Base-by-base conservation (phyloP, 2,329 filamentous ascomycete species). In the Parastagonospora avenae region DNA sequence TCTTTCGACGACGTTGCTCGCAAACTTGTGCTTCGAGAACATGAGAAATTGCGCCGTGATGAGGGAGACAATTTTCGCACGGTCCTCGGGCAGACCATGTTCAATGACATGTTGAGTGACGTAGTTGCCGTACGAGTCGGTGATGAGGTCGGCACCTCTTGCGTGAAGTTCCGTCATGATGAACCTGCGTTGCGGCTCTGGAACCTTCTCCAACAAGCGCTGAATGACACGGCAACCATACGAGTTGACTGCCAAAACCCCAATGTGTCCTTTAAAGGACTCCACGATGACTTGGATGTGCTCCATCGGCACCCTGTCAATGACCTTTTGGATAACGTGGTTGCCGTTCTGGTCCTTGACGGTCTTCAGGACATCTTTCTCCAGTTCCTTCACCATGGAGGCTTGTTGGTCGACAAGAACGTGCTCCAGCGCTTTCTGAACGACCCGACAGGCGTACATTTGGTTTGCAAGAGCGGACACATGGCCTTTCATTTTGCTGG, bases 1-100 rank as follows among this genome's bases (percentile, higher is more conserved):
- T 74, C 91, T 93, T 75, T 99, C 94, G 0, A 99, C 93, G 2
- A 99, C 93, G 64, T 99, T 97, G 67, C 92, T 97, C 0, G 94
- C 93, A 67, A 91, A 95, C 72, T 99, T 99, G 78, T 97, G 91
- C 78, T 92, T 96, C 24, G 92, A 96, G 63, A 91, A 87, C 1
- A 78, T 77, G 33, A 96, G 75, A 2, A 96, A 78, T 50, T 91
- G 84, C 10, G 80, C 79, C 58, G 87, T 86, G 57, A 97, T 88
- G 40, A 91, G 79, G 24, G 81, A 76, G 48, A 96, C 89, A 64
- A 97, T 88, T 62, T 81, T 85, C 11, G 81, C 80, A 15, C 87
- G 85, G 65, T 97, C 91, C 48, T 88, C 85, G 4, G 83, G 80
- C 44, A 86, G 82, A 19, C 92, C 92, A 57, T 91, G 85, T 53